phyloP scores from a whole-genome alignment of 768 basidiomycete species.

The Agrocybe praecox region DNA sequence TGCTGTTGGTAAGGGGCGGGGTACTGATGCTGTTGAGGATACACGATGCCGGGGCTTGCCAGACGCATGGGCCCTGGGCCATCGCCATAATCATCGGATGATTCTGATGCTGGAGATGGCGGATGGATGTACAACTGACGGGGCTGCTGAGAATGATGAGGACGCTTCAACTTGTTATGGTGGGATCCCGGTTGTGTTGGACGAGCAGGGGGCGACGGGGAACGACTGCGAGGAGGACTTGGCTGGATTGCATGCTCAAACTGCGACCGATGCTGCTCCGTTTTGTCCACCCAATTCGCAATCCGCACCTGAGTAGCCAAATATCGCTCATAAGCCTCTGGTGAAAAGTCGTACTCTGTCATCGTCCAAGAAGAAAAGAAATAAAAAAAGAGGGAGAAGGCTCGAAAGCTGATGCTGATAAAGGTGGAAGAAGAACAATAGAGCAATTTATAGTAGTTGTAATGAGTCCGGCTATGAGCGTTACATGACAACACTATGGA shows the following conservation, averaged over 20 bases:
- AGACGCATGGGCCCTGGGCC: constrained; percentile 29
- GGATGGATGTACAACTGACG: constrained; percentile 18
- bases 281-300: constrained; percentile 52
- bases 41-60: constrained; percentile 18
- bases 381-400: not conserved
- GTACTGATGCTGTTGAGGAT: constrained; percentile 16
- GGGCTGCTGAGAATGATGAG: constrained; percentile 9
- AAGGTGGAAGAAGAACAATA: not conserved
- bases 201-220: constrained; percentile 2
- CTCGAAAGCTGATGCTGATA: not conserved
- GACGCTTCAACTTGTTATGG: constrained; percentile 10
- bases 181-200: not conserved
- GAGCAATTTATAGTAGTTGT: constrained; percentile 12
- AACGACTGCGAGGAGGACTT: constrained; percentile 7
- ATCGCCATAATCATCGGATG: constrained; percentile 21
- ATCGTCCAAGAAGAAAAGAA: constrained; percentile 26
- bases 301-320: constrained; percentile 49
- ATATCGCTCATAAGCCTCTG: constrained; percentile 53
- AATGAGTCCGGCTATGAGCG: not conserved
- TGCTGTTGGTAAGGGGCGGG: constrained; percentile 15
- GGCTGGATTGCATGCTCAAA: constrained; percentile 27
- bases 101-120: constrained; percentile 20
- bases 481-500: constrained; percentile 3
- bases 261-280: constrained; percentile 36
- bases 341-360: constrained; percentile 67